phyloP scores from a whole-genome alignment of 768 basidiomycete species.

The Stropharia rugosoannulata region DNA sequence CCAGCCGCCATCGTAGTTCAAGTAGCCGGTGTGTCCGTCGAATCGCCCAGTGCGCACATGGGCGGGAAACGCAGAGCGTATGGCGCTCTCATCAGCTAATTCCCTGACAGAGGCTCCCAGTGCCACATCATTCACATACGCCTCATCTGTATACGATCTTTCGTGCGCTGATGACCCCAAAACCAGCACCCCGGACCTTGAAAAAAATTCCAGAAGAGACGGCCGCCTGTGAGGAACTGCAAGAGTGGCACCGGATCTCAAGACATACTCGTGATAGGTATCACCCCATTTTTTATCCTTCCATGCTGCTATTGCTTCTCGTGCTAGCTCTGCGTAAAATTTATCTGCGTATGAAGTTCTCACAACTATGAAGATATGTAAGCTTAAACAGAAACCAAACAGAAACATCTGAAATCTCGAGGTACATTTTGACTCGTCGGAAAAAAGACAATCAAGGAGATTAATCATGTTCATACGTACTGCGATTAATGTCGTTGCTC shows the following conservation, averaged over 20 bases:
- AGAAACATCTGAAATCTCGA: no score
- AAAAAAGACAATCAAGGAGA: not conserved
- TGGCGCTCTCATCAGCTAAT: slow-evolving; percentile 34
- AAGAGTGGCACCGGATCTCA: slow-evolving; percentile 17
- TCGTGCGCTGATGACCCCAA: slow-evolving; percentile 37
- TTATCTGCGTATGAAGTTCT: slow-evolving; percentile 70
- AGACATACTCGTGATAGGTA: slow-evolving; percentile 78
- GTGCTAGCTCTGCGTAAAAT: slow-evolving; percentile 69
- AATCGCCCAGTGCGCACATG: slow-evolving; percentile 35
- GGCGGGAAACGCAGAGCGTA: slow-evolving; percentile 50
- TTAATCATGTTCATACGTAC: slow-evolving; percentile 26
- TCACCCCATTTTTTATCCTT: slow-evolving; percentile 68
- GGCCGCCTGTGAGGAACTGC: not conserved
- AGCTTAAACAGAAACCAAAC: not conserved
- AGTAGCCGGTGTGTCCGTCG: slow-evolving; percentile 48
- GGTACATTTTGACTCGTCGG: not conserved
- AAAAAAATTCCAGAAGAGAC: slow-evolving; percentile 4
- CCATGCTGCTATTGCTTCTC: slow-evolving; percentile 79
- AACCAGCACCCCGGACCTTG: slow-evolving; percentile 70
- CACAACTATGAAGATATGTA: slow-evolving; percentile 47
- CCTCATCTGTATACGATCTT: slow-evolving; percentile 46
- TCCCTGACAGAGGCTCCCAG: slow-evolving; percentile 50
- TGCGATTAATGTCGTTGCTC: slow-evolving; percentile 52
- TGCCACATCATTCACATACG: slow-evolving; percentile 62
- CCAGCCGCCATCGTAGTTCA: slow-evolving; percentile 85